A percentile compares a stretch with the other conserved stretches of the same genome.
Conservation (phyloP, 1,139 yeast species). For the Blastobotrys apis region DNA sequence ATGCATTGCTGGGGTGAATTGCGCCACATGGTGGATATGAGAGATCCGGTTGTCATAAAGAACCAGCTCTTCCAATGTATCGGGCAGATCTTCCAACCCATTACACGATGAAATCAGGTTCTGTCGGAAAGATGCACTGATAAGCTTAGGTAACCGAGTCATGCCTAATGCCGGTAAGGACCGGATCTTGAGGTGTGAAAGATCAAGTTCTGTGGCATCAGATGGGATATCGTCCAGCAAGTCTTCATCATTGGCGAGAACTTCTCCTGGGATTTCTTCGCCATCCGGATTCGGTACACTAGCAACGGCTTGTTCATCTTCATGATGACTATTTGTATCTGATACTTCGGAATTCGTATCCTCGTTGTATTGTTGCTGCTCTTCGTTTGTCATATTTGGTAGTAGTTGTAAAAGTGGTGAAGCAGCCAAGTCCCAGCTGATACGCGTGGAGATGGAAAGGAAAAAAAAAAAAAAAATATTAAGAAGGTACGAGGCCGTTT, state of each 20-base stretch:
- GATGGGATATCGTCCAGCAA: conserved; percentile 57
- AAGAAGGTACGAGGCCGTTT: no score
- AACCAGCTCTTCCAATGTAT: conserved; percentile 70
- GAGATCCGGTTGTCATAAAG: conserved; percentile 87
- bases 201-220: conserved; percentile 65
- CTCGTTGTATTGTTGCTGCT: neutral
- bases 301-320: neutral
- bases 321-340: neutral
- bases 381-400: neutral
- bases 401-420: no score
- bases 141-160: conserved; percentile 46
- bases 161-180: conserved; percentile 65
- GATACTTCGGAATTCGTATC: neutral
- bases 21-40: conserved; percentile 66
- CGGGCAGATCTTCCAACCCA: conserved; percentile 60
- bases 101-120: conserved; percentile 71
- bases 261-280: conserved; percentile 26
- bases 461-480: no score
- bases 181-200: conserved; percentile 72
- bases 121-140: conserved; percentile 70
- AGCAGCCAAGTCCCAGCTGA: no score
- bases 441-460: no score
- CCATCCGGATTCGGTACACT: neutral
- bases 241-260: conserved; percentile 39
- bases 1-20: conserved; percentile 49